Percentiles rank a stretch among this genome's conserved stretches.
phyloP scores from a whole-genome alignment of 2,329 filamentous ascomycete species.

The Dendryphion nanum region DNA sequence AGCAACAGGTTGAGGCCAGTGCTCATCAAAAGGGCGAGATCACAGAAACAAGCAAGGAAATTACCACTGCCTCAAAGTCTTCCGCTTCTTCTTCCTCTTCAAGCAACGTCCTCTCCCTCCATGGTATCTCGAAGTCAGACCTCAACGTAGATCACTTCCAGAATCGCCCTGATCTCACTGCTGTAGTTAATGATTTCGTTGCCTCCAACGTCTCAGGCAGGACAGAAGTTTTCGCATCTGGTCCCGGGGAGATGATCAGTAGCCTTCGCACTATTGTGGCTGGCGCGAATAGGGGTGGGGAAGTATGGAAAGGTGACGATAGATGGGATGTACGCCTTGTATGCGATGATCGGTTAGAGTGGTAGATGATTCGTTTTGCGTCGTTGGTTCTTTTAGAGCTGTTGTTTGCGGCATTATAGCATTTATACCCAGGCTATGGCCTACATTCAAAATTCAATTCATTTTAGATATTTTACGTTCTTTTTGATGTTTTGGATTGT shows the following conservation, averaged over 20 bases:
- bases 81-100: conserved; percentile 3
- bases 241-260: conserved; percentile 20
- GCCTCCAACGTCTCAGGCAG: conserved; percentile 16
- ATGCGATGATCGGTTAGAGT: conserved; percentile 32
- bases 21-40: neutral
- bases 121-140: conserved; percentile 1
- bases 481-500: too few species aligned
- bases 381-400: too few species aligned
- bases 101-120: neutral
- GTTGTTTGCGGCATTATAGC: too few species aligned
- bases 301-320: conserved; percentile 27
- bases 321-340: conserved; percentile 22
- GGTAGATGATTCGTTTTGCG: too few species aligned
- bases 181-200: conserved; percentile 14
- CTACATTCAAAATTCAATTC: too few species aligned
- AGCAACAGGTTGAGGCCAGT: neutral
- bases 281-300: conserved; percentile 13
- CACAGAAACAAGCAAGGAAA: conserved; percentile 4
- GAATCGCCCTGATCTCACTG: conserved; percentile 11
- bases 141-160: conserved; percentile 11
- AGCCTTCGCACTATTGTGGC: conserved; percentile 27
- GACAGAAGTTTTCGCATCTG: conserved; percentile 22
- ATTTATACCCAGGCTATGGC: too few species aligned
- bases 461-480: too few species aligned
- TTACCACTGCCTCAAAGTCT: conserved; percentile 6